phyloP scores from a whole-genome alignment of 805 yeast genomes.

The Saccharomycopsis capsularis region DNA sequence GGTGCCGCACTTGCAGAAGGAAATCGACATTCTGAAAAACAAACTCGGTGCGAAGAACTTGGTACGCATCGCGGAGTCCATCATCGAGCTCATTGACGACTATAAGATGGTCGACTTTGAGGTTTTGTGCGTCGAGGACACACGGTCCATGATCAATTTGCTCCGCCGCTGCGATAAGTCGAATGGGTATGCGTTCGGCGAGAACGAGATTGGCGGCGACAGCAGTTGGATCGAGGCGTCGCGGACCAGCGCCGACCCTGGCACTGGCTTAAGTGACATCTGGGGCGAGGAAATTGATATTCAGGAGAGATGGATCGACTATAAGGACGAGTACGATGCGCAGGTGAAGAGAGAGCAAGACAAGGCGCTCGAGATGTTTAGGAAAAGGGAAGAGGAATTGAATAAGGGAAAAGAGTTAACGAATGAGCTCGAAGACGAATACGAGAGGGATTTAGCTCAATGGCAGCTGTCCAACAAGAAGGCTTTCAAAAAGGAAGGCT shows the following conservation, averaged over 20 bases:
- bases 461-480: conserved; percentile 10
- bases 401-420: conserved; percentile 5
- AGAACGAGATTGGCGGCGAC: conserved; percentile 95
- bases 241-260: conserved; percentile 46
- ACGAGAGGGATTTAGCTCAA: conserved; percentile 17
- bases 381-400: conserved; percentile 36
- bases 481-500: too few species aligned
- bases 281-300: conserved; percentile 44
- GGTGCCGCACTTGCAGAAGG: conserved; percentile 62
- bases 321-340: conserved; percentile 70
- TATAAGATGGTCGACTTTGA: conserved; percentile 83
- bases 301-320: conserved; percentile 93
- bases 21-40: conserved; percentile 30
- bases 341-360: conserved; percentile 43
- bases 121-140: conserved; percentile 86
- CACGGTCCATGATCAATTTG: conserved; percentile 80
- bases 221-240: conserved; percentile 96
- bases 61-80: conserved; percentile 61
- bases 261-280: conserved; percentile 32
- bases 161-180: conserved; percentile 80
- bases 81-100: conserved; percentile 80
- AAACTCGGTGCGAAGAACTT: conserved; percentile 26
- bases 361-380: conserved; percentile 33
- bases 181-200: conserved; percentile 87
- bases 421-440: conserved; percentile 15